Evolutionary conservation across 495 filamentous ascomycete species (phyloP).

Genomic region (Staphylotrichum longicolle): DNA sequence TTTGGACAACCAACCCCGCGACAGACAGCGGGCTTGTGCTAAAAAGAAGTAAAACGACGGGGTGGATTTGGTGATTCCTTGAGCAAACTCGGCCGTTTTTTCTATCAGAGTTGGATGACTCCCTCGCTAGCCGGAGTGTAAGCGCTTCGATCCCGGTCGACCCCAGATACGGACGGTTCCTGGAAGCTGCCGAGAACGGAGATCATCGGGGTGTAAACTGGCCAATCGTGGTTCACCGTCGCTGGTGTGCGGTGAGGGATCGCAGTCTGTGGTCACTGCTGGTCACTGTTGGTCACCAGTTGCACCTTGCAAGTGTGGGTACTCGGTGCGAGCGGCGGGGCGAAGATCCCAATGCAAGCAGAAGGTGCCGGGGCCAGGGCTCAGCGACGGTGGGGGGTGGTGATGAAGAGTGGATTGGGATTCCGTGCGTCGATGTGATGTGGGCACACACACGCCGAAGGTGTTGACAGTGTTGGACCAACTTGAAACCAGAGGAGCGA

Average conservation of each 20-base stretch:
- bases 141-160: conserved; percentile 8
- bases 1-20: not conserved
- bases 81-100: not conserved
- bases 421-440: no score
- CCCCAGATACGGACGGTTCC: conserved; percentile 14
- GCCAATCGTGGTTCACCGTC: conserved; percentile 41
- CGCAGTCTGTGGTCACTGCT: not conserved
- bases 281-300: conserved; percentile 2
- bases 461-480: no score
- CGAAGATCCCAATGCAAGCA: no score
- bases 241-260: conserved; percentile 18
- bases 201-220: conserved; percentile 25
- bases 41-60: not conserved
- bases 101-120: conserved; percentile 28
- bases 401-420: not conserved
- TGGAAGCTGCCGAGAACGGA: conserved; percentile 38
- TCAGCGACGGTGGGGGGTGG: no score
- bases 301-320: conserved; percentile 5
- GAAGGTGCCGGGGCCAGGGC: not conserved
- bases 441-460: no score
- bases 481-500: not conserved
- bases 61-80: conserved; percentile 6
- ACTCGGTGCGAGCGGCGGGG: not conserved
- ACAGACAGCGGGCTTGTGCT: conserved; percentile 4
- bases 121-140: conserved; percentile 13